phyloP scores from a whole-genome alignment of 768 basidiomycete species.

The Krasilnikovozyma curviuscula region DNA sequence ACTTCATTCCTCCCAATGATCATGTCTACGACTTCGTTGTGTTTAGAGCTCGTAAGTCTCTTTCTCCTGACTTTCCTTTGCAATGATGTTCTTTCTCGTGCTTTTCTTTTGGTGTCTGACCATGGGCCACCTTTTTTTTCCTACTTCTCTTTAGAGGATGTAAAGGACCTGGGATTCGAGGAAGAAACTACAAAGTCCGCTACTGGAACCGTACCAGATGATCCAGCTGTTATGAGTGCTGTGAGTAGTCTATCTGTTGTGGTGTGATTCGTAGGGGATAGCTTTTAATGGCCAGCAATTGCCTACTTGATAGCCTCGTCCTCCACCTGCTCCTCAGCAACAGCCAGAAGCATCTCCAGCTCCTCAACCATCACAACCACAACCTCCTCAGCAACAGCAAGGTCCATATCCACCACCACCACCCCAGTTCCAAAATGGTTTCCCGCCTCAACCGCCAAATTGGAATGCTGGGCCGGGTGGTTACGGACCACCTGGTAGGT shows the following conservation, averaged over 20 bases:
- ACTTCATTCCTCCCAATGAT: constrained; percentile 65
- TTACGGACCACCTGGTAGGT: neutral
- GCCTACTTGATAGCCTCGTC: too few species aligned
- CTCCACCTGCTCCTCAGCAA: constrained; percentile 1
- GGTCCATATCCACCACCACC: too few species aligned
- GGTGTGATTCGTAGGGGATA: too few species aligned
- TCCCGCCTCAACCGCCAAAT: constrained; percentile 2
- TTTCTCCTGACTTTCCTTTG: too few species aligned
- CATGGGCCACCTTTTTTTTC: neutral
- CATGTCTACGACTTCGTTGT: constrained; percentile 78
- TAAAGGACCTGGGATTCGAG: constrained; percentile 24
- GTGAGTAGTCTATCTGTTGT: too few species aligned
- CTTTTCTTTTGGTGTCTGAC: neutral
- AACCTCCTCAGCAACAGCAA: constrained; percentile 2
- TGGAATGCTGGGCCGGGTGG: constrained; percentile 1
- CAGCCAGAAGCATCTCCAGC: neutral
- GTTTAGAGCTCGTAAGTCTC: constrained; percentile 43
- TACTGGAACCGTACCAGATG: constrained; percentile 8
- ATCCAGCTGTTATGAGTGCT: constrained; percentile 20
- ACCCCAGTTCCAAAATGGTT: constrained; percentile 3
- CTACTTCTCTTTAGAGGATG: constrained; percentile 13
- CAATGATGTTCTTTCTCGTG: neutral
- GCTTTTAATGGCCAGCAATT: too few species aligned
- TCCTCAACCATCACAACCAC: constrained; percentile 4
- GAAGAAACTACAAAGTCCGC: constrained; percentile 11